Evolutionary conservation across 805 yeast genomes (phyloP).

Genomic region (Yarrowia divulgata): DNA sequence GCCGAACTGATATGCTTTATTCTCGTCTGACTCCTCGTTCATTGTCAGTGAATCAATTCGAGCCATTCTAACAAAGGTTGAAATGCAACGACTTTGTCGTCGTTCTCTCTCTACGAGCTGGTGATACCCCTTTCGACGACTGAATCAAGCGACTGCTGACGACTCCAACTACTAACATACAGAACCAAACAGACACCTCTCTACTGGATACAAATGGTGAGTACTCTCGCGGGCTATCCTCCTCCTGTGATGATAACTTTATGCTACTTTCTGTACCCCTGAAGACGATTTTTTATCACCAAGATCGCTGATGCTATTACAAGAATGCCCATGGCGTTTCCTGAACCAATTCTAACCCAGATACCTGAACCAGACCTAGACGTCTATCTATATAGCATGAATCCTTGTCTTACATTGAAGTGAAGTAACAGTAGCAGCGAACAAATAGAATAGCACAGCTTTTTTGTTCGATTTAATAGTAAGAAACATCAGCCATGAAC

Average conservation of each 20-base stretch:
- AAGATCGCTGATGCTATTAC: conserved; percentile 41
- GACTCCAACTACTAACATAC: neutral
- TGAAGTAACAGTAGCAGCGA: too few relatives aligned
- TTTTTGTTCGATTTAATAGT: too few relatives aligned
- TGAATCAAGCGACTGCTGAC: too few relatives aligned
- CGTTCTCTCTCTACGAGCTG: conserved; percentile 1
- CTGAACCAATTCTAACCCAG: conserved; percentile 26
- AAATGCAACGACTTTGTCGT: conserved; percentile 1
- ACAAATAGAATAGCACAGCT: too few relatives aligned
- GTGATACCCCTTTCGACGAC: conserved; percentile 3
- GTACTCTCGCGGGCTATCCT: neutral
- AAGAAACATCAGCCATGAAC: too few relatives aligned
- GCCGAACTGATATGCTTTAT: conserved; percentile 33
- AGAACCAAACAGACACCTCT: neutral
- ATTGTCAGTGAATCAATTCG: conserved; percentile 7
- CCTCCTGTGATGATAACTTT: conserved; percentile 32
- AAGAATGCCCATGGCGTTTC: conserved; percentile 2
- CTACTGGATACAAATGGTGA: conserved; percentile 12
- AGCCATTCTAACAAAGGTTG: conserved; percentile 29
- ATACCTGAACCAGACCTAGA: conserved; percentile 2
- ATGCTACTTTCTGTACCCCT: conserved; percentile 41
- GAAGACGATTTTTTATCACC: conserved; percentile 41
- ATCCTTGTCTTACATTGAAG: too few relatives aligned
- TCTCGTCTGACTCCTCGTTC: conserved; percentile 35
- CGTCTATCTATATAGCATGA: conserved; percentile 4